Evolutionary conservation across 768 basidiomycete genomes (phyloP).

Genomic region (Lanmaoa pseudosensibilis): DNA sequence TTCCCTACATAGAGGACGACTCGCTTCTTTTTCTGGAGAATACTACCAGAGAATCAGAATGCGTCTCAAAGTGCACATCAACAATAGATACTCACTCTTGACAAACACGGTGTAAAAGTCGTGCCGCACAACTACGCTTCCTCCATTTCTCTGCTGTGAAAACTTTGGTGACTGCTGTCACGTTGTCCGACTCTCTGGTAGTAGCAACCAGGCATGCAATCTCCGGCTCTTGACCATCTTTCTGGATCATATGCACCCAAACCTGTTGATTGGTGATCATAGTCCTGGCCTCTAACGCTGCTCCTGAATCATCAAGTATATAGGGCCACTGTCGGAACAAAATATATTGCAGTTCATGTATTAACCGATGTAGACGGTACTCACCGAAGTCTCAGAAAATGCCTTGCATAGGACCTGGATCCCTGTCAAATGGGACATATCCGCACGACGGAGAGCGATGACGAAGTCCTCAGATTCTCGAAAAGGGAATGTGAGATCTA

Average conservation of each 20-base stretch:
- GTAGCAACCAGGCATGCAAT: conserved; percentile 69
- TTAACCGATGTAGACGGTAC: conserved; percentile 17
- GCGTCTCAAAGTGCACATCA: background rate
- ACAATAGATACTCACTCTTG: conserved; percentile 41
- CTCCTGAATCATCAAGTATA: conserved; percentile 40
- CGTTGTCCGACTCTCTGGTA: conserved; percentile 56
- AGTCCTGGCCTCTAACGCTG: conserved; percentile 49
- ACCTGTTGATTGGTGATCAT: conserved; percentile 48
- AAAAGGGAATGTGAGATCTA: background rate
- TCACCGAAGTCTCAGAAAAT: conserved; percentile 63
- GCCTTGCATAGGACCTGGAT: conserved; percentile 49
- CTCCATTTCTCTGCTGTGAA: conserved; percentile 58
- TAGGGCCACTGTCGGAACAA: conserved; percentile 51
- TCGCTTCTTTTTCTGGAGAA: conserved; percentile 36
- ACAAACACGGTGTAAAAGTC: conserved; percentile 59
- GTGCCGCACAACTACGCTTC: conserved; percentile 55
- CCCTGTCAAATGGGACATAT: conserved; percentile 25
- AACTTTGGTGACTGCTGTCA: conserved; percentile 73
- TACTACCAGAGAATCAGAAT: conserved; percentile 20
- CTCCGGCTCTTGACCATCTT: conserved; percentile 25
- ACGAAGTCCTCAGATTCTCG: conserved; percentile 5
- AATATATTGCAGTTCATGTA: background rate
- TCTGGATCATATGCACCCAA: conserved; percentile 57
- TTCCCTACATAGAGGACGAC: conserved; percentile 62
- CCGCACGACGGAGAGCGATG: conserved; percentile 37